Percentiles rank a stretch among this genome's conserved stretches.
Conservation (phyloP, 495 filamentous ascomycete species). For the Aspergillus carlsbadensis region DNA sequence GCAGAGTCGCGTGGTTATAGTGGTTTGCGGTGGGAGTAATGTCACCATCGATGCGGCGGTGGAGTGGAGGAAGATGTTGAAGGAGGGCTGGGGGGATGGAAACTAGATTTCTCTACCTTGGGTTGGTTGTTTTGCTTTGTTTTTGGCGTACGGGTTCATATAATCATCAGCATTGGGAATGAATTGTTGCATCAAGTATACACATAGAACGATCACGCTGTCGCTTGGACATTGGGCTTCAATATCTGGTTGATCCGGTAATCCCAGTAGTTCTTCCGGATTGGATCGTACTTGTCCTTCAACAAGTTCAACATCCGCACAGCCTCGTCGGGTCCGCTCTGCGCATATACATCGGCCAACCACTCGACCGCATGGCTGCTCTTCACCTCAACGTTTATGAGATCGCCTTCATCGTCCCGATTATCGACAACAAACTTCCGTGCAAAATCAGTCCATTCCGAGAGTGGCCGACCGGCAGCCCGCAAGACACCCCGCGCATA, state of each 20-base stretch:
- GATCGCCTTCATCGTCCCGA: slow-evolving; percentile 31
- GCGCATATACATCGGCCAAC: slow-evolving; percentile 74
- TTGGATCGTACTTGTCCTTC: slow-evolving; percentile 83
- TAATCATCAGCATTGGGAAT: background rate
- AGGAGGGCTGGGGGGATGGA: slow-evolving; percentile 35
- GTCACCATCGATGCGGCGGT: slow-evolving; percentile 66
- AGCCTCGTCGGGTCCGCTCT: slow-evolving; percentile 25
- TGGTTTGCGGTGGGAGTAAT: slow-evolving; percentile 84
- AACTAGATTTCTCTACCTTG: slow-evolving; percentile 4
- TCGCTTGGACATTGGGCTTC: slow-evolving; percentile 18
- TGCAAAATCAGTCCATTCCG: slow-evolving; percentile 62
- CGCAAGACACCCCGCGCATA: slow-evolving; percentile 77
- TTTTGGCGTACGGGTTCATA: background rate
- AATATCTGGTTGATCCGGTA: slow-evolving; percentile 61
- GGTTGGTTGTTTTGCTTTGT: background rate
- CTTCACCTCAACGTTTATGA: slow-evolving; percentile 44
- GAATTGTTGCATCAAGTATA: background rate
- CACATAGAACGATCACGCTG: slow-evolving; percentile 9
- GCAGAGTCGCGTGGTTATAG: slow-evolving; percentile 72
- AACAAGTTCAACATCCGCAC: slow-evolving; percentile 66
- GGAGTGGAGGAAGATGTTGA: slow-evolving; percentile 55
- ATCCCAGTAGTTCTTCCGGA: slow-evolving; percentile 89
- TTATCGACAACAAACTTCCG: slow-evolving; percentile 59
- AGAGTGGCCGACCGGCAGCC: slow-evolving; percentile 58
- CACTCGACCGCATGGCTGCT: slow-evolving; percentile 90